Evolutionary conservation across 352 stramenopile species (phyloP).

Genomic region (Globisporangium heterothallicum): DNA sequence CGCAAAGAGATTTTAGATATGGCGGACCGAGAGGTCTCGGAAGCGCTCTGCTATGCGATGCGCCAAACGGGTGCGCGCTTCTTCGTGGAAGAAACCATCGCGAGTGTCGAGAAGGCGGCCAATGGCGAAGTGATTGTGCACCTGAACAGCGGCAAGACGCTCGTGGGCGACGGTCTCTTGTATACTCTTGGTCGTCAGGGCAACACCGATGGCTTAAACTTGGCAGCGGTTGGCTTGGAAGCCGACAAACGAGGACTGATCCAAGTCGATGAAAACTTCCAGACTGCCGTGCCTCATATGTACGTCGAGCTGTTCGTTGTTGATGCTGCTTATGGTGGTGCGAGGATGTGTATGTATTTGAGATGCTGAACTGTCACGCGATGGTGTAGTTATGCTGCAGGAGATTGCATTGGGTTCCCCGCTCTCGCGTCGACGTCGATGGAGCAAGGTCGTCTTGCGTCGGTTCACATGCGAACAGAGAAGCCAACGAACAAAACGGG

Average conservation of each 20-base stretch:
- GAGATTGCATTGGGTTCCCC: constrained; percentile 88
- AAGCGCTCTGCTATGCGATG: constrained; percentile 87
- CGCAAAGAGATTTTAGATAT: constrained; percentile 86
- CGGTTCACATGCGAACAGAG: constrained; percentile 80
- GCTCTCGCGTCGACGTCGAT: constrained; percentile 88
- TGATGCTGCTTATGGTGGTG: no score
- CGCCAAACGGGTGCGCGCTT: constrained; percentile 85
- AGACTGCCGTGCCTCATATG: constrained; percentile 82
- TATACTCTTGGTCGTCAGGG: constrained; percentile 87
- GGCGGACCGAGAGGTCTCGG: constrained; percentile 83
- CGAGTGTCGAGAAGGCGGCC: constrained; percentile 56
- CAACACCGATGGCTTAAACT: constrained; percentile 81
- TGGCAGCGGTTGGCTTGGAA: constrained; percentile 70
- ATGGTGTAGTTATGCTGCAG: constrained; percentile 71
- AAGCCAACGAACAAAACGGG: constrained; percentile 59
- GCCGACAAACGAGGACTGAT: constrained; percentile 81
- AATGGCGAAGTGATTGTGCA: constrained; percentile 73
- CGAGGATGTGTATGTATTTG: neutral
- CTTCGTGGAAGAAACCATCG: constrained; percentile 73
- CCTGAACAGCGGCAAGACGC: constrained; percentile 79
- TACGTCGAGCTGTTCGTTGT: no score
- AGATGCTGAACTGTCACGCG: neutral
- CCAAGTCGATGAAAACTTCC: constrained; percentile 86
- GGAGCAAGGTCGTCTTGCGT: constrained; percentile 86
- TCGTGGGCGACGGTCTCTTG: constrained; percentile 79